These are phyloP conservation scores for Thraustochytrium sp. DNA, from an alignment of 352 stramenopile genomes.

Conservation along the genomic window DNA sequence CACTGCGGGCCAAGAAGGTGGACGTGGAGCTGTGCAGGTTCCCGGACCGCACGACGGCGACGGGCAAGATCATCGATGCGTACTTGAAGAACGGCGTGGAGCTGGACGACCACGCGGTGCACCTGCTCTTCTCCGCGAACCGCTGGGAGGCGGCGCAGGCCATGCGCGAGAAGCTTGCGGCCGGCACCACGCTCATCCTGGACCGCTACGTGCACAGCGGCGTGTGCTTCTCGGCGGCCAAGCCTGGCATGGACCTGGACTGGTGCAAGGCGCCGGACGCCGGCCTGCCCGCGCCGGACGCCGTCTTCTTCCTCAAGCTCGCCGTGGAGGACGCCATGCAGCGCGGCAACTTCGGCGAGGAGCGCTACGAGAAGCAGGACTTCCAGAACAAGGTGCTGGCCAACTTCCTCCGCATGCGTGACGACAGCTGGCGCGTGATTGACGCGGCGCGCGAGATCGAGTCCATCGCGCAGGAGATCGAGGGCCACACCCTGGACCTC, in stretches of 20 bases:
- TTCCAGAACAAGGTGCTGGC: conserved; percentile 73
- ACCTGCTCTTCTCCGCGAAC: conserved; percentile 98
- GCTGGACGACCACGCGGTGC: conserved; percentile 94
- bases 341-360: conserved; percentile 83
- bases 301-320: conserved; percentile 94
- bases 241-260: conserved; percentile 81
- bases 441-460: conserved; percentile 2
- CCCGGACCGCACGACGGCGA: conserved; percentile 72
- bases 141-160: conserved; percentile 86
- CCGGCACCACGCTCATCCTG: conserved; percentile 85
- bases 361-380: conserved; percentile 78
- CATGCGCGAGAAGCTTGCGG: conserved; percentile 51
- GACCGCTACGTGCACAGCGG: conserved; percentile 96
- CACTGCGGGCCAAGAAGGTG: conserved; percentile 50
- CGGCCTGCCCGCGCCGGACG: conserved; percentile 91
- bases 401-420: conserved; percentile 27
- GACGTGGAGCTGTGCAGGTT: conserved; percentile 58
- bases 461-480: background rate
- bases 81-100: conserved; percentile 82
- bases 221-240: conserved; percentile 95
- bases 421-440: conserved; percentile 4
- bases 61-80: conserved; percentile 91
- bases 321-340: conserved; percentile 75
- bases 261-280: conserved; percentile 96
- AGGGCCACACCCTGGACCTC: background rate